These are phyloP conservation scores for Salix koriyanagi DNA, from an alignment of 345 rosid genomes.

Conservation along the genomic window DNA sequence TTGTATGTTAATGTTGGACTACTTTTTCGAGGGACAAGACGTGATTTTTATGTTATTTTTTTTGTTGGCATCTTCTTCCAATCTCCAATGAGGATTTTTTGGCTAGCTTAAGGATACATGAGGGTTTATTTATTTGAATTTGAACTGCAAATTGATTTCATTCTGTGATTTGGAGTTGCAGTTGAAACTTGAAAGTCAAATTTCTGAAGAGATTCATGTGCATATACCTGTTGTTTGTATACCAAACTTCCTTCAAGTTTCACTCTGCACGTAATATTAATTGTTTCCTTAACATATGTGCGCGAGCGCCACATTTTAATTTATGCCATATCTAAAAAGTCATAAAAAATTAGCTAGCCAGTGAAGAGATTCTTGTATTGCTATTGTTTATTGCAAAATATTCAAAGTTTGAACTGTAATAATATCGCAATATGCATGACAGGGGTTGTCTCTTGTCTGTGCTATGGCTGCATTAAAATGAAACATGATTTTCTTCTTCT, in stretches of 20 bases:
- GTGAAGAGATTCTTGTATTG: background rate
- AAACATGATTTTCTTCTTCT: background rate
- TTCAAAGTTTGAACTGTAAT: background rate
- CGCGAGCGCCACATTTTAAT: background rate
- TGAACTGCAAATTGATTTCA: background rate
- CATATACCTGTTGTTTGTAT: background rate
- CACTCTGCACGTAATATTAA: background rate
- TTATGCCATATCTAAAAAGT: background rate
- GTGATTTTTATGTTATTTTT: background rate
- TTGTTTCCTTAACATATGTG: background rate
- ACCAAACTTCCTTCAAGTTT: background rate
- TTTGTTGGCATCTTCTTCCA: background rate
- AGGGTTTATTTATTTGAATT: background rate
- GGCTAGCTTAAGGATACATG: background rate
- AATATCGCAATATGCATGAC: background rate
- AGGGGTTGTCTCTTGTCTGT: background rate
- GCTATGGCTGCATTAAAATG: background rate
- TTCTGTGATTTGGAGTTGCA: background rate
- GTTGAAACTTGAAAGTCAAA: conserved; percentile 2
- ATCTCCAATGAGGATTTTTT: background rate
- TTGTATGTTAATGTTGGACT: background rate
- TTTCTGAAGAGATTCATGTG: background rate
- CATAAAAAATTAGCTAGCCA: background rate
- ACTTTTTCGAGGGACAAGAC: background rate
- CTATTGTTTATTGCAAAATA: background rate